Percentiles rank a stretch among this genome's conserved stretches.
phyloP scores from a whole-genome alignment of 345 rosid genomes.

The Balakata baccata region DNA sequence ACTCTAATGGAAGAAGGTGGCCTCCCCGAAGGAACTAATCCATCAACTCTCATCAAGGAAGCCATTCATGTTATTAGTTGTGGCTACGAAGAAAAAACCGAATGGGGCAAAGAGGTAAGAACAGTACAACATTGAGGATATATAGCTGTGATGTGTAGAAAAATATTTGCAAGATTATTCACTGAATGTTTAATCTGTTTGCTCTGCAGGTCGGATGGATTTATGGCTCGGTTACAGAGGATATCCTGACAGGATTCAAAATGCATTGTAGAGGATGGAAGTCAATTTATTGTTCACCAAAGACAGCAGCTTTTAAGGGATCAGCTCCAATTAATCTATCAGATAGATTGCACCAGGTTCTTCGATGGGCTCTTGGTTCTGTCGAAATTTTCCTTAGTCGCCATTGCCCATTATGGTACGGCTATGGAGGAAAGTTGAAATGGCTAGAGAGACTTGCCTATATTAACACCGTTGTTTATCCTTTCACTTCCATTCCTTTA shows the following conservation, averaged over 20 bases:
- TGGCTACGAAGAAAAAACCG: conserved; percentile 94
- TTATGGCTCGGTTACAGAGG: conserved; percentile 89
- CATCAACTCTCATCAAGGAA: conserved; percentile 73
- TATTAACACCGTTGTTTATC: conserved; percentile 86
- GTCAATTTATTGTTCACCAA: conserved; percentile 80
- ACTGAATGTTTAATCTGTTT: background rate
- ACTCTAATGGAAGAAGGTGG: conserved; percentile 96
- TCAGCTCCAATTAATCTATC: conserved; percentile 96
- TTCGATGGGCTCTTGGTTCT: conserved; percentile 95
- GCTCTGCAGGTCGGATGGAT: conserved; percentile 86
- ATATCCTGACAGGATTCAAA: conserved; percentile 83
- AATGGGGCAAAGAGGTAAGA: conserved; percentile 96
- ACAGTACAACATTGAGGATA: background rate
- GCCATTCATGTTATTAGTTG: conserved; percentile 95
- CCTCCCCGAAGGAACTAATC: conserved; percentile 80
- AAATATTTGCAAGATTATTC: background rate
- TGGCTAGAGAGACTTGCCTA: conserved; percentile 89
- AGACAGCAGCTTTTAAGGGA: conserved; percentile 84
- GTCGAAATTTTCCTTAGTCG: conserved; percentile 94
- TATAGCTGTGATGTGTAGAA: background rate
- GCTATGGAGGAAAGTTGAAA: conserved; percentile 87
- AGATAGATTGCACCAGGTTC: conserved; percentile 87
- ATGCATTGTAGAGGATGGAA: conserved; percentile 99
- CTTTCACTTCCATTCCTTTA: conserved; percentile 91
- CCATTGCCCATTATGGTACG: conserved; percentile 94